Base-by-base conservation (phyloP, 2,329 filamentous ascomycete genomes). In the Dactylonectria macrodidyma region DNA sequence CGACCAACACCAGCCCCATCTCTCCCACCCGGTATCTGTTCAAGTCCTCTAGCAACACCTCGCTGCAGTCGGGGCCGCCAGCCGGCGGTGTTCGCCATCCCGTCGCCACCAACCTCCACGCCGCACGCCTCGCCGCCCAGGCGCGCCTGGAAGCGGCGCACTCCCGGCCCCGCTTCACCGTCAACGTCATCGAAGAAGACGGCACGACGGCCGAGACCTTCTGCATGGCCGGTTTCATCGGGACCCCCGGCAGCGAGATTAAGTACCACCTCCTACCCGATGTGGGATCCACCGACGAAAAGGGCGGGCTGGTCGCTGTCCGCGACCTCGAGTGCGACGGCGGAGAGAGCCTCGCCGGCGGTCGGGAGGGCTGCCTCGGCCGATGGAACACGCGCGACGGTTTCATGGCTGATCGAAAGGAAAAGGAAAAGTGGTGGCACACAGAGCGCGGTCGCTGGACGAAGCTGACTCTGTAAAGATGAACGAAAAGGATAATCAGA, bases 101-200 rank as follows among this genome's bases (percentile, higher is more conserved):
- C 11, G 76, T 81, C 14, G 82, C 81, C 61, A 86, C 82, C 65
- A 83, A 87, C 71, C 84, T 89, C 16, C 78, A 82, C 61, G 75
- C 81, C 22, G 85, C 91, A 1, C 88, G 92, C 0, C 82, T 90
- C 7, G 87, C 89, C 16, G 92, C 92, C 0, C 92, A 95, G 77
- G 80, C 85, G 0, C 86, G 92, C 1, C 85, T 93, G 24, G 88
- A 92, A 44, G 84, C 85, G 22, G 89, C 90, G 0, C 83, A 85
- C 24, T 81, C 81, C 26, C 74, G 81, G 1, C 89, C 89, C 1
- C 83, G 85, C 16, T 91, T 91, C 76, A 84, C 84, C 8, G 84
- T 94, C 41, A 86, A 89, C 11, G 85, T 94, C 2, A 77, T 83
- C 2, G 84, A 87, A 66, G 87, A 89, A 67, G 78, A 85, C 14